phyloP scores from a whole-genome alignment of 805 yeast species.

The Teunomyces barrocoloradensis region DNA sequence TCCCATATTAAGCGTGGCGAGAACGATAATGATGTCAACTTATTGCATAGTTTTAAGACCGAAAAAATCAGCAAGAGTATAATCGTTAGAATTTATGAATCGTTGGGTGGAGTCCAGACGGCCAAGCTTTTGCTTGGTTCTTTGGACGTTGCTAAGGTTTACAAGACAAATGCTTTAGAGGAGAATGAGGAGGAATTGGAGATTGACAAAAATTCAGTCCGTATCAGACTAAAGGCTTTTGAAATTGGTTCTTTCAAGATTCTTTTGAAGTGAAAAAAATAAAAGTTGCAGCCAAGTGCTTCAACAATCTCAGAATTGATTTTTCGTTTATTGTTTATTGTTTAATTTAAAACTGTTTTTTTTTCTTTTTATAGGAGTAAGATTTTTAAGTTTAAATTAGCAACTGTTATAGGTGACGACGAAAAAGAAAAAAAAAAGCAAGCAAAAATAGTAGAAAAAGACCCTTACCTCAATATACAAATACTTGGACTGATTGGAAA shows the following conservation, averaged over 20 bases:
- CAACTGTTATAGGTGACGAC: neutral
- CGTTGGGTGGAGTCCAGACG: constrained; percentile 74
- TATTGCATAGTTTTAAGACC: constrained; percentile 43
- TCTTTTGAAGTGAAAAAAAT: constrained; percentile 24
- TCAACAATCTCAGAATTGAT: neutral
- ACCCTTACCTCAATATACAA: no score
- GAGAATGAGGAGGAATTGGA: constrained; percentile 40
- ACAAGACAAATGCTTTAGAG: constrained; percentile 60
- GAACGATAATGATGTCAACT: constrained; percentile 61
- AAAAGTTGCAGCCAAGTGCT: neutral
- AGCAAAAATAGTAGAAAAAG: neutral
- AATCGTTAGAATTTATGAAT: constrained; percentile 76
- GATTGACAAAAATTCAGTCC: constrained; percentile 35
- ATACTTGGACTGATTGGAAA: no score
- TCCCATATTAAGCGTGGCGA: constrained; percentile 86
- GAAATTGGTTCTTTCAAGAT: constrained; percentile 70
- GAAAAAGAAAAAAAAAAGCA: neutral
- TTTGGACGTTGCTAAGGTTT: constrained; percentile 46
- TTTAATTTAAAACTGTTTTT: neutral
- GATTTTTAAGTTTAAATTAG: neutral
- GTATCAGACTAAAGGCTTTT: constrained; percentile 62
- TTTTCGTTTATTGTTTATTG: neutral
- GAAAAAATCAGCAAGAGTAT: constrained; percentile 44
- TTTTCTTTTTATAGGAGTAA: neutral
- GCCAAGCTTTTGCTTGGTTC: constrained; percentile 48